These are phyloP conservation scores for Nothophytophthora sp. DNA, from an alignment of 352 stramenopile species.

Conservation along the genomic window DNA sequence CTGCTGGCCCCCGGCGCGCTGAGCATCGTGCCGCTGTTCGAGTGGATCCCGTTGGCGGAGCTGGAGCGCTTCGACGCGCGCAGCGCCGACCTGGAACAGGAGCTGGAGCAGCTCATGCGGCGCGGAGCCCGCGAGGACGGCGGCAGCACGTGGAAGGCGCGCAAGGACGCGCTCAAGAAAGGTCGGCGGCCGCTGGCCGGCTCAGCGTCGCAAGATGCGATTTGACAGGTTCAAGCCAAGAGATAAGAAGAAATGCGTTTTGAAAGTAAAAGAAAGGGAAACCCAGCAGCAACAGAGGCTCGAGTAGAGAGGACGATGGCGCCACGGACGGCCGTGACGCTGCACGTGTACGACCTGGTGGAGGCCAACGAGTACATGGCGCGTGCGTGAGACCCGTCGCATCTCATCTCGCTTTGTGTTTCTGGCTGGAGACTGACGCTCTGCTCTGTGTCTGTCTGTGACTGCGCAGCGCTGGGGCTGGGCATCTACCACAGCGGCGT, in stretches of 20 bases:
- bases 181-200: slow-evolving; percentile 13
- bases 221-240: no score
- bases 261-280: neutral
- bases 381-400: slow-evolving; percentile 34
- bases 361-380: slow-evolving; percentile 90
- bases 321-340: slow-evolving; percentile 66
- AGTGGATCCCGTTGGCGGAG: slow-evolving; percentile 71
- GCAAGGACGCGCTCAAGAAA: slow-evolving; percentile 70
- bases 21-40: slow-evolving; percentile 77
- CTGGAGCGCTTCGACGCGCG: slow-evolving; percentile 73
- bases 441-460: neutral
- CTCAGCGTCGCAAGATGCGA: no score
- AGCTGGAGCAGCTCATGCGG: slow-evolving; percentile 53
- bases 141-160: slow-evolving; percentile 69
- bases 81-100: slow-evolving; percentile 61
- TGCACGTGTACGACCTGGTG: slow-evolving; percentile 94
- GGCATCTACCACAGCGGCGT: slow-evolving; percentile 93
- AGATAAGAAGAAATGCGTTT: no score
- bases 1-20: slow-evolving; percentile 46
- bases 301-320: slow-evolving; percentile 36
- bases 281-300: slow-evolving; percentile 16
- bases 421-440: slow-evolving; percentile 1
- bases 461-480: slow-evolving; percentile 63
- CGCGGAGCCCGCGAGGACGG: slow-evolving; percentile 23
- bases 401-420: neutral